Evolutionary conservation across 1,284 basidiomycete genomes (phyloP).

Genomic region (Gomphus bonarii): DNA sequence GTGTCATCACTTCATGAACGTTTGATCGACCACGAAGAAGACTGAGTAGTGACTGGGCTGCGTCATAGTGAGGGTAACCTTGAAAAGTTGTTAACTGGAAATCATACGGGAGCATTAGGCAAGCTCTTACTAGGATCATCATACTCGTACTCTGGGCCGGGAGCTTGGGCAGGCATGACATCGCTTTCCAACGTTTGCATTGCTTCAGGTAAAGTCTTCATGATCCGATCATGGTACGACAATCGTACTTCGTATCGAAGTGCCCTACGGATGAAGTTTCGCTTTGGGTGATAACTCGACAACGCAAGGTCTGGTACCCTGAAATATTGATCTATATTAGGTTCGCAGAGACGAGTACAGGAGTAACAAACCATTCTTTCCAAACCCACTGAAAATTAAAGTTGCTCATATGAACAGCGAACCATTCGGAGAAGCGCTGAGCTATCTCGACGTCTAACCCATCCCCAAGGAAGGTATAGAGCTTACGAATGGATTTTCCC

Average conservation of each 20-base stretch:
- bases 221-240: slow-evolving; percentile 89
- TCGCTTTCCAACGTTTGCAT: slow-evolving; percentile 61
- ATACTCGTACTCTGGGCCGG: slow-evolving; percentile 78
- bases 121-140: slow-evolving; percentile 55
- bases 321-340: background rate
- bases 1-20: slow-evolving; percentile 69
- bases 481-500: slow-evolving; percentile 85
- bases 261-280: slow-evolving; percentile 80
- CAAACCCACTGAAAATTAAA: slow-evolving; percentile 99
- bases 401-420: slow-evolving; percentile 92
- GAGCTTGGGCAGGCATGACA: slow-evolving; percentile 65
- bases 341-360: background rate
- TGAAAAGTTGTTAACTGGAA: background rate
- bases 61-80: slow-evolving; percentile 71
- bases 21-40: slow-evolving; percentile 72
- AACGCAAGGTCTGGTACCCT: slow-evolving; percentile 84
- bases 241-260: slow-evolving; percentile 87
- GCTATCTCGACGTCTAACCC: slow-evolving; percentile 81
- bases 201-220: slow-evolving; percentile 77
- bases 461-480: slow-evolving; percentile 70
- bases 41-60: slow-evolving; percentile 73
- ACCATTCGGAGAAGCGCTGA: slow-evolving; percentile 87
- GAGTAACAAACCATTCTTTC: slow-evolving; percentile 80
- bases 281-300: slow-evolving; percentile 69
- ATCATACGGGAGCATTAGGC: background rate